Evolutionary conservation across 192 early-diverging fungal genomes (phyloP).

Genomic region (Coemansia sp.): DNA sequence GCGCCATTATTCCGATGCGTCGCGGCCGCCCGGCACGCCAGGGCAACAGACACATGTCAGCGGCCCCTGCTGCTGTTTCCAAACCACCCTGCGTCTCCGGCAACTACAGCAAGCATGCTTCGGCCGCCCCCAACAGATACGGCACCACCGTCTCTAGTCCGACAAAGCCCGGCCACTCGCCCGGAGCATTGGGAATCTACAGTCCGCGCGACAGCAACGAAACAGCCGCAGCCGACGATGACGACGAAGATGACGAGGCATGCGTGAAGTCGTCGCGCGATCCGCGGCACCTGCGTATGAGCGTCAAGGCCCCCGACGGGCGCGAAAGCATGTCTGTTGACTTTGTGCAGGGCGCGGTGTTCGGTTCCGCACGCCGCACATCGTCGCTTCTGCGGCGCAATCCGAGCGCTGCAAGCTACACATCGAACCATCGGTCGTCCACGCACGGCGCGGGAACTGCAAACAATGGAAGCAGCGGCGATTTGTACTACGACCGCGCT

Average conservation of each 20-base stretch:
- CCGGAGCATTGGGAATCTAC: constrained; percentile 32
- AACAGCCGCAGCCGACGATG: neutral
- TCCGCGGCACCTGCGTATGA: constrained; percentile 33
- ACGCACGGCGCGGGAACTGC: neutral
- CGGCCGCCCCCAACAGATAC: neutral
- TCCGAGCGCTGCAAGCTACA: constrained; percentile 29
- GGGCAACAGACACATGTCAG: neutral
- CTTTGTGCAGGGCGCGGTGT: constrained; percentile 53
- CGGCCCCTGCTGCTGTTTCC: neutral
- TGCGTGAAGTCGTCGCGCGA: neutral
- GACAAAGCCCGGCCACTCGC: neutral
- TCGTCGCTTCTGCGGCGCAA: constrained; percentile 39
- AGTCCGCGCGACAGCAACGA: constrained; percentile 6
- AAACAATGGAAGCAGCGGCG: neutral
- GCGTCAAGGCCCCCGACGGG: constrained; percentile 40
- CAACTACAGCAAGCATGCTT: neutral
- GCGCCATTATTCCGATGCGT: constrained; percentile 78
- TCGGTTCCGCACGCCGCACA: constrained; percentile 49
- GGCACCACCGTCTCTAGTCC: neutral
- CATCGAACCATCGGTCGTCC: constrained; percentile 8
- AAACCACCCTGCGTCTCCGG: neutral
- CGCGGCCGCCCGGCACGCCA: constrained; percentile 76
- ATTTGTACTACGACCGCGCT: constrained; percentile 5
- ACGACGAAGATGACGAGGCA: neutral
- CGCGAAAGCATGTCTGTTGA: constrained; percentile 51